phyloP scores from a whole-genome alignment of 345 rosid genomes.

The Salix suchowensis region DNA sequence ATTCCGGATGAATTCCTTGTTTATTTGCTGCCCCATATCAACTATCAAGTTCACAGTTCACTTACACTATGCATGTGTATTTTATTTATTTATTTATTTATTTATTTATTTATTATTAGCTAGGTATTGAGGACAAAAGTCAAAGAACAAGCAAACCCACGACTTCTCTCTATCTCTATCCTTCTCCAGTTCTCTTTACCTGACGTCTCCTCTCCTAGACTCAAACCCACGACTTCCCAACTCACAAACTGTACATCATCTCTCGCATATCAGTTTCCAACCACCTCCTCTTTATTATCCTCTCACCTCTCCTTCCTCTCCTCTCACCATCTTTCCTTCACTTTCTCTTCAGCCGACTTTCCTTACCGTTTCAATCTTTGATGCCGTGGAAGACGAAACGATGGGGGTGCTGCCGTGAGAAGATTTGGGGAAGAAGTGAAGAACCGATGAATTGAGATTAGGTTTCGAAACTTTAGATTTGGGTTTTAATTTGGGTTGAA shows the following conservation, averaged over 20 bases:
- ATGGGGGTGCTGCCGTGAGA: too few species aligned
- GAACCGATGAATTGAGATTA: too few species aligned
- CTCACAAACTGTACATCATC: conserved; percentile 64
- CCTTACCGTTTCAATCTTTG: too few species aligned
- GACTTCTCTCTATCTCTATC: too few species aligned
- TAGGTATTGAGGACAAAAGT: not conserved
- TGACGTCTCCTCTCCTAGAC: conserved; percentile 47
- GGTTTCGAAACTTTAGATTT: too few species aligned
- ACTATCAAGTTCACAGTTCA: too few species aligned
- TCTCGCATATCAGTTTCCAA: not conserved
- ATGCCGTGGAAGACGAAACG: too few species aligned
- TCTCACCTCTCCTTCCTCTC: conserved; percentile 7
- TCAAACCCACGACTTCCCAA: conserved; percentile 67
- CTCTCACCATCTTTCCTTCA: conserved; percentile 22
- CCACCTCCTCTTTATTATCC: not conserved
- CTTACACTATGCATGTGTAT: not conserved
- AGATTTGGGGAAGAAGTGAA: too few species aligned
- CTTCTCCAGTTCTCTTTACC: not conserved
- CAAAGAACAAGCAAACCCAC: conserved; percentile 1
- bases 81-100: too few species aligned
- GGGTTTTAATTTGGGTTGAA: too few species aligned
- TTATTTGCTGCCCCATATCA: too few species aligned
- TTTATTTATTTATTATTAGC: not conserved
- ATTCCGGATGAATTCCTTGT: too few species aligned
- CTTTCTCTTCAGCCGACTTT: not conserved